Percentiles rank a stretch among this genome's conserved stretches.
phyloP scores from a whole-genome alignment of 768 basidiomycete genomes.

The Termitomyces sp. region DNA sequence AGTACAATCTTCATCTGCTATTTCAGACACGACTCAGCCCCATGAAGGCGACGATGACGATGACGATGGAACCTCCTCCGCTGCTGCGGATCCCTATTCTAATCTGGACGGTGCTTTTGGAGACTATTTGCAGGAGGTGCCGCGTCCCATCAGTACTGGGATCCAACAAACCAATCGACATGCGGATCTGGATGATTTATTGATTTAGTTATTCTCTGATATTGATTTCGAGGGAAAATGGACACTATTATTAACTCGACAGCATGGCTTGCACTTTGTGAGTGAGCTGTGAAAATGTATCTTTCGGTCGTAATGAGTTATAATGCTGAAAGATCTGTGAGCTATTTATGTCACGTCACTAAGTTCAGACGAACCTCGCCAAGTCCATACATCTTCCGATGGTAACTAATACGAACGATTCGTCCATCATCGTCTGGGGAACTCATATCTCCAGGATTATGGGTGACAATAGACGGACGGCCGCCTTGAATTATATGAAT shows the following conservation, averaged over 20 bases:
- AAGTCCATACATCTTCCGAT: conserved; percentile 89
- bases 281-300: conserved; percentile 18
- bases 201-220: conserved; percentile 37
- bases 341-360: background rate
- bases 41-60: conserved; percentile 30
- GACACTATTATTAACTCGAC: conserved; percentile 13
- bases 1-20: conserved; percentile 18
- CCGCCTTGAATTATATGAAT: conserved; percentile 90
- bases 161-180: conserved; percentile 29
- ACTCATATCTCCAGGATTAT: conserved; percentile 47
- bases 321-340: conserved; percentile 57
- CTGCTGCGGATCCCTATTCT: conserved; percentile 70
- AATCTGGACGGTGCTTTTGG: conserved; percentile 75
- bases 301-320: conserved; percentile 71
- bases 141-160: conserved; percentile 51
- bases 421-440: conserved; percentile 25
- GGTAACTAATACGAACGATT: conserved; percentile 79
- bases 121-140: conserved; percentile 66
- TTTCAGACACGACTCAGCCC: background rate
- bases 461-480: conserved; percentile 77
- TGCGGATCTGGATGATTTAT: conserved; percentile 59
- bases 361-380: conserved; percentile 68
- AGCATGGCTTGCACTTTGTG: conserved; percentile 21
- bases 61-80: conserved; percentile 32
- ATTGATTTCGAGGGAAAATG: conserved; percentile 6